Conservation (phyloP, 2,329 filamentous ascomycete genomes). For the Lachnellula subtilissima region DNA sequence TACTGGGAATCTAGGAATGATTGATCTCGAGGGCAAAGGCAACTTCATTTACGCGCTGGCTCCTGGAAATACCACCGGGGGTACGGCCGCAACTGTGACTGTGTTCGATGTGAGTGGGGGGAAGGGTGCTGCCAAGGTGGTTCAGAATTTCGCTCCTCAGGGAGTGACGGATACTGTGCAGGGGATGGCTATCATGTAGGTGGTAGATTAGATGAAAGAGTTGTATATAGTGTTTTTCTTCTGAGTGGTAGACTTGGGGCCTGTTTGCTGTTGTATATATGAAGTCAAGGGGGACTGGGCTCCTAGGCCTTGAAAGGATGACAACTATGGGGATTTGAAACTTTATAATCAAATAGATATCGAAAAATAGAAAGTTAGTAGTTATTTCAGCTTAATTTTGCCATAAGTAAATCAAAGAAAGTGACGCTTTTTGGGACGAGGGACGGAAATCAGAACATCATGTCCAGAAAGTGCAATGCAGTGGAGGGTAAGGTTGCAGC, state of each 20-base stretch:
- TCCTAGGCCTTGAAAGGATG: neutral
- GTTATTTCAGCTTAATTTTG: too few relatives aligned
- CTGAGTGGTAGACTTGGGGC: too few relatives aligned
- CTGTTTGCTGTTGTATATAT: neutral
- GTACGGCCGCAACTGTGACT: conserved; percentile 28
- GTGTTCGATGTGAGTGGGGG: conserved; percentile 37
- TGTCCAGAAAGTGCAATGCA: neutral
- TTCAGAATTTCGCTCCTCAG: conserved; percentile 34
- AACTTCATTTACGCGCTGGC: conserved; percentile 52
- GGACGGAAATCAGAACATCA: too few relatives aligned
- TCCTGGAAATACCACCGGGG: conserved; percentile 20
- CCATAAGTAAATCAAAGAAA: too few relatives aligned
- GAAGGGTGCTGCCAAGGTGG: conserved; percentile 27
- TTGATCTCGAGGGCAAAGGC: conserved; percentile 49
- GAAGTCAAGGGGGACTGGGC: neutral
- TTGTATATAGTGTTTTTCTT: neutral
- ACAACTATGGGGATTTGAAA: too few relatives aligned
- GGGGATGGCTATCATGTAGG: conserved; percentile 32
- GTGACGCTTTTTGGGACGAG: too few relatives aligned
- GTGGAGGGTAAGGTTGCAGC: neutral
- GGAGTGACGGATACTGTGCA: conserved; percentile 31
- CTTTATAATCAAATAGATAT: too few relatives aligned
- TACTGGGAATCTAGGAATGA: conserved; percentile 47
- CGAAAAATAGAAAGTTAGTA: too few relatives aligned
- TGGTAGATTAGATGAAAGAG: neutral